Conservation (phyloP, 2,329 filamentous ascomycete genomes). For the Beauveria medogensis region DNA sequence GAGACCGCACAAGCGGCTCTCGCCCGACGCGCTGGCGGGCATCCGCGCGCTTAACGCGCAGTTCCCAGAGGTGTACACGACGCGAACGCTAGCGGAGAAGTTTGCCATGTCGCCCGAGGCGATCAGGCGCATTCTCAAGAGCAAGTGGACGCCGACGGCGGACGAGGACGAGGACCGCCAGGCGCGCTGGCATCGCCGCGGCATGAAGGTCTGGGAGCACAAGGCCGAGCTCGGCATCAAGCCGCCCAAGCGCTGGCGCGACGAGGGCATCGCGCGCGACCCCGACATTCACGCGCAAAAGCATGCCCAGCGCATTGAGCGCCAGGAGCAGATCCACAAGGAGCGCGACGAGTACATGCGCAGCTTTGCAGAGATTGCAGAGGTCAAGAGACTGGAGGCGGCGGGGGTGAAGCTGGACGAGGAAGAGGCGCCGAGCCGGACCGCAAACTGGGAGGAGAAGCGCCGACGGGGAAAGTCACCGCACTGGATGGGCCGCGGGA, state of each 20-base stretch:
- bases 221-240: conserved; percentile 54
- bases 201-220: conserved; percentile 50
- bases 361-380: conserved; percentile 12
- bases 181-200: conserved; percentile 53
- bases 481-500: not conserved
- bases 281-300: conserved; percentile 32
- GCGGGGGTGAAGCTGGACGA: too few species aligned
- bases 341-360: conserved; percentile 20
- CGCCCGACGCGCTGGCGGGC: conserved; percentile 84
- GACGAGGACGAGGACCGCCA: conserved; percentile 52
- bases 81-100: conserved; percentile 60
- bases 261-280: conserved; percentile 42
- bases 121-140: conserved; percentile 76
- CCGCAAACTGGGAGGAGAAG: too few species aligned
- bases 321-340: conserved; percentile 10
- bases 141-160: conserved; percentile 60
- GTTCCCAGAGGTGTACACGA: conserved; percentile 71
- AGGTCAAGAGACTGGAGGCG: not conserved
- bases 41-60: conserved; percentile 75
- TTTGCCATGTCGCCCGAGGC: conserved; percentile 86
- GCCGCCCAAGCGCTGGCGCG: conserved; percentile 52
- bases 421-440: not conserved
- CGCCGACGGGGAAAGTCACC: not conserved
- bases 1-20: conserved; percentile 77
- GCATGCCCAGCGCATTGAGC: conserved; percentile 16